Evolutionary conservation across 331 rosid species (phyloP).

Genomic region (Erythrophleum ivorense): DNA sequence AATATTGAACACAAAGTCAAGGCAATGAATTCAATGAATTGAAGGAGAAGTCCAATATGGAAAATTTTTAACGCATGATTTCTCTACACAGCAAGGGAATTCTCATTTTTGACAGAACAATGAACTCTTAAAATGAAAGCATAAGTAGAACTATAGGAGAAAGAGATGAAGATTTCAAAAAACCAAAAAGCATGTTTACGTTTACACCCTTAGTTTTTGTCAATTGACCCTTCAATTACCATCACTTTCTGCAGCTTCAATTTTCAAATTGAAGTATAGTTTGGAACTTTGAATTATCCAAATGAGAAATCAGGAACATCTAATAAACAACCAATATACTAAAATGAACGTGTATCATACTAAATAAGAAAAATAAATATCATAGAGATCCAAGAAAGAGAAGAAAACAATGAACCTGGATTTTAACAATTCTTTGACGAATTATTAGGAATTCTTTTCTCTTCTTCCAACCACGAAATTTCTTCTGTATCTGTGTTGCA

Average conservation of each 20-base stretch:
- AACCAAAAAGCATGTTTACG: not conserved
- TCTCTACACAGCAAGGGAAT: not conserved
- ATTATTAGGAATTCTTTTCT: slow-evolving; percentile 84
- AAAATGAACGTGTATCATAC: not conserved
- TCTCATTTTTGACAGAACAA: slow-evolving; percentile 12
- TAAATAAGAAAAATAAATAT: not conserved
- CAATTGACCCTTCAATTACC: not conserved
- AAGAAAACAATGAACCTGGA: slow-evolving; percentile 64
- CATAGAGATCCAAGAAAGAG: slow-evolving; percentile 11
- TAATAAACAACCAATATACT: not conserved
- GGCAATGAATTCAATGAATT: not conserved
- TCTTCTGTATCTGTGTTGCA: slow-evolving; percentile 83
- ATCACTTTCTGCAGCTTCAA: slow-evolving; percentile 6
- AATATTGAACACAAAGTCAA: not conserved
- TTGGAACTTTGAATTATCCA: slow-evolving; percentile 21
- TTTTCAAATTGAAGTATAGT: not conserved
- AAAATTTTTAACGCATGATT: slow-evolving; percentile 1
- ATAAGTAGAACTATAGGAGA: not conserved
- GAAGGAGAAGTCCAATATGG: not conserved
- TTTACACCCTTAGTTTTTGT: slow-evolving; percentile 22
- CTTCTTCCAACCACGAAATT: slow-evolving; percentile 90
- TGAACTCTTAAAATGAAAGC: not conserved
- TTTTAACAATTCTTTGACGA: slow-evolving; percentile 86
- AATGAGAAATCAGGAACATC: slow-evolving; percentile 5
- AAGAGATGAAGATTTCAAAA: slow-evolving; percentile 7